phyloP scores from a whole-genome alignment of 75 land plant genomes.

The Ceratopteris richardii region DNA sequence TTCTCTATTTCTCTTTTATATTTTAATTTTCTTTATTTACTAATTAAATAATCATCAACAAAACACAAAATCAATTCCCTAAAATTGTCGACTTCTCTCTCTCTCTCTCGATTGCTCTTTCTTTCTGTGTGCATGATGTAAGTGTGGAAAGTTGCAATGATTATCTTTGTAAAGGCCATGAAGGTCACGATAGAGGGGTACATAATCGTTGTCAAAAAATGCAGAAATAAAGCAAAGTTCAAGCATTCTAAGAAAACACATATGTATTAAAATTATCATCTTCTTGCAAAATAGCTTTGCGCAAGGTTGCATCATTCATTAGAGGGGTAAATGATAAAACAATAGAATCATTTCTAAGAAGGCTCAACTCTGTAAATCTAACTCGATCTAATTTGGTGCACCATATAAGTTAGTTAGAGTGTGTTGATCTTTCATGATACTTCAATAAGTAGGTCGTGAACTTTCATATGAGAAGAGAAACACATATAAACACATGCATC shows the following conservation, averaged over 20 bases:
- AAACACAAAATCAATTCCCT: too few relatives aligned
- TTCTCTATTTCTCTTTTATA: too few relatives aligned
- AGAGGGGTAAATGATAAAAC: not conserved
- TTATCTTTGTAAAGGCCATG: slow-evolving; percentile 37
- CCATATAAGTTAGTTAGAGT: not conserved
- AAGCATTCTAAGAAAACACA: not conserved
- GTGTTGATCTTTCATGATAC: not conserved
- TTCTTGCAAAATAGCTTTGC: not conserved
- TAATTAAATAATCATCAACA: too few relatives aligned
- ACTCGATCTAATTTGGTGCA: slow-evolving; percentile 6
- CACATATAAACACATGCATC: not conserved
- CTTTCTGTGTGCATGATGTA: too few relatives aligned
- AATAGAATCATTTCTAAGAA: slow-evolving; percentile 7
- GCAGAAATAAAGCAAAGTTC: slow-evolving; percentile 7
- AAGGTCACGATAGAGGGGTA: slow-evolving; percentile 46
- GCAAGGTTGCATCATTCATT: not conserved
- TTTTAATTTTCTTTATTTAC: too few relatives aligned
- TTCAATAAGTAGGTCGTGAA: not conserved
- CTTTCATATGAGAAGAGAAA: not conserved
- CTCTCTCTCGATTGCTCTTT: too few relatives aligned
- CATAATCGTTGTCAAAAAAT: slow-evolving; percentile 30
- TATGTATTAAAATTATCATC: slow-evolving; percentile 13
- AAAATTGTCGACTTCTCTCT: too few relatives aligned
- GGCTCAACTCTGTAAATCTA: slow-evolving; percentile 26
- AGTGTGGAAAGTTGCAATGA: too few relatives aligned